Conservation (phyloP, 352 stramenopile species). For the Globisporangium perplexum region DNA sequence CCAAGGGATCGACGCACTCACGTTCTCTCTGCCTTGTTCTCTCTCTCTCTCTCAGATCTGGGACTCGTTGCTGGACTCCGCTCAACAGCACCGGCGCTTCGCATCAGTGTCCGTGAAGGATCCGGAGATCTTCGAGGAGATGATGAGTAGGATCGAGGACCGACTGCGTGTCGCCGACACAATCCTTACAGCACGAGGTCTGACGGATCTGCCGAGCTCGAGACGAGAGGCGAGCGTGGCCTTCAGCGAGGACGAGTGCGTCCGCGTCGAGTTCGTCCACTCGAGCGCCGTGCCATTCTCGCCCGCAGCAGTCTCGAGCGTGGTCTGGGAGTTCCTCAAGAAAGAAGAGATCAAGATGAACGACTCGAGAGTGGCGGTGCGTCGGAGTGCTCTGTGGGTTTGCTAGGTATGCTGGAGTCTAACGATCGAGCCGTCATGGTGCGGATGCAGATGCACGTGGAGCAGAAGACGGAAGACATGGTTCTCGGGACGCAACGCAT, state of each 20-base stretch:
- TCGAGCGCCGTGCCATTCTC: slow-evolving; percentile 1
- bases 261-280: slow-evolving; percentile 6
- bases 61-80: slow-evolving; percentile 1
- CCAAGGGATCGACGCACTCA: not conserved
- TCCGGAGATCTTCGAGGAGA: slow-evolving; percentile 2
- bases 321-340: slow-evolving; percentile 6
- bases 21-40: not conserved
- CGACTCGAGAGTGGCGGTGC: not conserved
- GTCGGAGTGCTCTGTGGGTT: not conserved
- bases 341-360: slow-evolving; percentile 1
- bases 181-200: not conserved
- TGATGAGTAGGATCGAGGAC: not conserved
- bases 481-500: slow-evolving; percentile 4
- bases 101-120: slow-evolving; percentile 1
- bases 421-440: not conserved
- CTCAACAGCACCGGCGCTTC: slow-evolving; percentile 1
- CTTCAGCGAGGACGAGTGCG: not conserved
- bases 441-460: not conserved
- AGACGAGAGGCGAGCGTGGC: not conserved
- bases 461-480: slow-evolving; percentile 4
- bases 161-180: not conserved
- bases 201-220: not conserved
- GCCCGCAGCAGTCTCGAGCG: not conserved
- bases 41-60: not conserved
- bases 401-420: not conserved